Evolutionary conservation across 306 rosid genomes (phyloP).

Genomic region (Prunus mume): DNA sequence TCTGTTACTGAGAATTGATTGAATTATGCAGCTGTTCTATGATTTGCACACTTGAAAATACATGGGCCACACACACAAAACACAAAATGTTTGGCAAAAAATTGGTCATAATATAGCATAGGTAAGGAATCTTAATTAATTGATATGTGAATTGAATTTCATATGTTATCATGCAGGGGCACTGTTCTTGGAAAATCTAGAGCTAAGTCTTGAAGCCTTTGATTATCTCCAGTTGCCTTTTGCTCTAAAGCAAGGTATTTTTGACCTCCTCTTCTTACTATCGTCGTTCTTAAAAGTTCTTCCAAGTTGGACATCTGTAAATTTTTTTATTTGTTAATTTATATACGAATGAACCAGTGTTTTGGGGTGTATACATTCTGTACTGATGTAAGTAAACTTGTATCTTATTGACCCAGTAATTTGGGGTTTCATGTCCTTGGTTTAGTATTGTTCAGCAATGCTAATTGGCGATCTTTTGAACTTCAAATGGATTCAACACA

Average conservation of each 20-base stretch:
- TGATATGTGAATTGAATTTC: background rate
- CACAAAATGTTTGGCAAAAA: background rate
- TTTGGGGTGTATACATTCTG: background rate
- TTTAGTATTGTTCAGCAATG: background rate
- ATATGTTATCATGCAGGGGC: constrained; percentile 47
- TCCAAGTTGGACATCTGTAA: background rate
- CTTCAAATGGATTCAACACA: background rate
- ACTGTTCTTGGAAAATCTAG: constrained; percentile 87
- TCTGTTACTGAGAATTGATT: background rate
- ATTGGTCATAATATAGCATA: background rate
- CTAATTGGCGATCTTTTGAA: background rate
- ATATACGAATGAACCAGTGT: background rate
- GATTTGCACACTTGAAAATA: background rate
- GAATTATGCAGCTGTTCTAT: background rate
- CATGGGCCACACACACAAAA: background rate
- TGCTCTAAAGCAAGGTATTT: constrained; percentile 81
- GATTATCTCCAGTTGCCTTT: constrained; percentile 94
- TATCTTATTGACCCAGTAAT: background rate
- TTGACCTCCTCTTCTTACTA: constrained; percentile 9
- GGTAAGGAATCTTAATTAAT: background rate
- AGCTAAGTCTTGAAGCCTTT: constrained; percentile 89
- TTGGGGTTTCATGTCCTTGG: background rate
- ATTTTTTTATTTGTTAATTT: background rate
- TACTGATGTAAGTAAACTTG: background rate
- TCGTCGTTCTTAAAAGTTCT: background rate